These are phyloP conservation scores for Tolypocladium tropicale DNA, from an alignment of 2,329 filamentous ascomycete species.

Conservation along the genomic window DNA sequence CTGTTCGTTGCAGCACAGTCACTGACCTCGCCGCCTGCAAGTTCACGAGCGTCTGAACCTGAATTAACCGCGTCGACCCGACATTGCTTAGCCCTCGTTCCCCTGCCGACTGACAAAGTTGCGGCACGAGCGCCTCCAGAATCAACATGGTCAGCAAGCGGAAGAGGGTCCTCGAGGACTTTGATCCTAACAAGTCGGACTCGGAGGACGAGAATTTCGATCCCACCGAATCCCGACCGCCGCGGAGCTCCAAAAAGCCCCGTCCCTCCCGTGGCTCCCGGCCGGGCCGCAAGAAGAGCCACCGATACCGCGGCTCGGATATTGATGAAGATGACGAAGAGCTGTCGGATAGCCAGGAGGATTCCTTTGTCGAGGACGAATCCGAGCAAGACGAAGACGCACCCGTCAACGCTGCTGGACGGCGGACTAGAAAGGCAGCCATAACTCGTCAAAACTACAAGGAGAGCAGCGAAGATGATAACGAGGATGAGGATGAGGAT, in stretches of 20 bases:
- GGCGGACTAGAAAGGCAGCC: constrained; percentile 36
- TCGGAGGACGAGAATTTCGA: constrained; percentile 58
- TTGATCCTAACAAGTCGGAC: constrained; percentile 58
- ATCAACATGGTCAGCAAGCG: constrained; percentile 35
- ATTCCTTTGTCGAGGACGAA: constrained; percentile 35
- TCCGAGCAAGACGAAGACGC: constrained; percentile 28
- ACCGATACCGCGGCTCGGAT: constrained; percentile 48
- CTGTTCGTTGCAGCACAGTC: neutral
- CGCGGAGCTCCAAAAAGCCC: constrained; percentile 30
- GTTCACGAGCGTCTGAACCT: neutral
- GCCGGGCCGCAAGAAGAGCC: constrained; percentile 24
- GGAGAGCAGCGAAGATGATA: constrained; percentile 34
- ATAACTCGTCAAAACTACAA: constrained; percentile 35
- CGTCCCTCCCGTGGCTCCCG: constrained; percentile 25
- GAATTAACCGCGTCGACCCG: neutral
- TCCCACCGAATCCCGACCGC: constrained; percentile 35
- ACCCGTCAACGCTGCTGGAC: constrained; percentile 35
- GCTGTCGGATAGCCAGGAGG: constrained; percentile 41
- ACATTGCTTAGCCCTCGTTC: neutral
- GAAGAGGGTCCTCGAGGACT: constrained; percentile 47
- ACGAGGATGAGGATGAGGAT: constrained; percentile 20
- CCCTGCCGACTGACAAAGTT: neutral
- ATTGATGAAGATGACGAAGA: constrained; percentile 52
- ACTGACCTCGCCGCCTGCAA: neutral
- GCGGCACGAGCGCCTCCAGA: neutral